Conservation (phyloP, 1,139 yeast species). For the Yamadazyma aaseri region DNA sequence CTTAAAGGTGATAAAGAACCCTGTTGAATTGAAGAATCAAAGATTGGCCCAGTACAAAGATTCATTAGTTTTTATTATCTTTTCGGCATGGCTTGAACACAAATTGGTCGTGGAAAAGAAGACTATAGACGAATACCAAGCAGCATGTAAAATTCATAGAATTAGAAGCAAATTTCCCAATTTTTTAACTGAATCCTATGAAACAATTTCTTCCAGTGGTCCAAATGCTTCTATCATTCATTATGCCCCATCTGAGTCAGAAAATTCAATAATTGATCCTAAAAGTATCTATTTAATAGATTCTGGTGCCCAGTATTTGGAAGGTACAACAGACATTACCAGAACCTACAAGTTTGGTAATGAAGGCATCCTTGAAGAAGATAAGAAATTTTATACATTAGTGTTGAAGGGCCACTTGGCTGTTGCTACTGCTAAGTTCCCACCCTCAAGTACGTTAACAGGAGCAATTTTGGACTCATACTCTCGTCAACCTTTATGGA, state of each 20-base stretch:
- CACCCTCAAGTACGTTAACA: slow-evolving; percentile 35
- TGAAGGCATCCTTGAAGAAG: slow-evolving; percentile 21
- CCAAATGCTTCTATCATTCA: slow-evolving; percentile 56
- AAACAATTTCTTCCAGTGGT: slow-evolving; percentile 54
- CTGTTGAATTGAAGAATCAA: slow-evolving; percentile 37
- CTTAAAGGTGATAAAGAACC: slow-evolving; percentile 37
- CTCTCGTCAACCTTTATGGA: slow-evolving; percentile 54
- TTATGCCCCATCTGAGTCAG: slow-evolving; percentile 50
- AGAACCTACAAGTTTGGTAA: slow-evolving; percentile 47
- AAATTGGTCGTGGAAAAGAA: slow-evolving; percentile 27
- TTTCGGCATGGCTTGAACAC: slow-evolving; percentile 43
- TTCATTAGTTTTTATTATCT: slow-evolving; percentile 41
- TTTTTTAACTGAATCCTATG: slow-evolving; percentile 53
- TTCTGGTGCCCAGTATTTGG: slow-evolving; percentile 56
- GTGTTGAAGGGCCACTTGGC: slow-evolving; percentile 58
- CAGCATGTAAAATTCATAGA: slow-evolving; percentile 41
- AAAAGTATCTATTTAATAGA: slow-evolving; percentile 45
- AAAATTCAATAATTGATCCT: slow-evolving; percentile 41
- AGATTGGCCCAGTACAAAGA: slow-evolving; percentile 45
- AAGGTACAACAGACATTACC: slow-evolving; percentile 62
- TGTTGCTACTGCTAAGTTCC: slow-evolving; percentile 52
- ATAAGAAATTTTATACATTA: slow-evolving; percentile 45
- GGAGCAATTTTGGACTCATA: slow-evolving; percentile 50
- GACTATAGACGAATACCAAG: slow-evolving; percentile 38
- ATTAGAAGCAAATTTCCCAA: slow-evolving; percentile 43